Evolutionary conservation across 495 filamentous ascomycete species (phyloP).

Genomic region (Pseudomonodictys pantanalensis): DNA sequence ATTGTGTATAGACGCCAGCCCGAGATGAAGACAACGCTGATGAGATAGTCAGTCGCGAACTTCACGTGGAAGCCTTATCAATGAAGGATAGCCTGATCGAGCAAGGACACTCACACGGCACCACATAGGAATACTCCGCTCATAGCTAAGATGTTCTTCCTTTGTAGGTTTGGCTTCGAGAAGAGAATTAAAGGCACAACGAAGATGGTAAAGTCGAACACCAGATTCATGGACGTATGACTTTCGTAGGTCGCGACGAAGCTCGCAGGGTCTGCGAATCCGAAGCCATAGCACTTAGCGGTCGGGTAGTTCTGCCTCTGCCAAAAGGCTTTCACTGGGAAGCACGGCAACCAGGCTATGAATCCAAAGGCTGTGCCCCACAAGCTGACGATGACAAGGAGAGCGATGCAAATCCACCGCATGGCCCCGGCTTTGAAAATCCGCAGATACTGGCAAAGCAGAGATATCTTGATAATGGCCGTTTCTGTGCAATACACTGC

Average conservation of each 20-base stretch:
- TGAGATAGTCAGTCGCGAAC: not conserved
- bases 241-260: constrained; percentile 7
- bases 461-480: constrained; percentile 27
- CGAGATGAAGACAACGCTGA: constrained; percentile 18
- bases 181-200: constrained; percentile 22
- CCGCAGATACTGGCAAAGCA: constrained; percentile 26
- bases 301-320: not conserved
- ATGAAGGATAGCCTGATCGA: not conserved
- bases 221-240: constrained; percentile 24
- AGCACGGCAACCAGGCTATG: constrained; percentile 20
- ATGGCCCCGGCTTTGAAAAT: constrained; percentile 28
- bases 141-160: constrained; percentile 16
- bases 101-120: constrained; percentile 13
- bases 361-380: constrained; percentile 25
- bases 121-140: constrained; percentile 20
- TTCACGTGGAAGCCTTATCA: not conserved
- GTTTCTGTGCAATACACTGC: constrained; percentile 11
- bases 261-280: not conserved
- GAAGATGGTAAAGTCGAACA: constrained; percentile 20
- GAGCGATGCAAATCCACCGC: constrained; percentile 10
- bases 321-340: constrained; percentile 16
- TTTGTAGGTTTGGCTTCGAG: not conserved
- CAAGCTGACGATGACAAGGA: constrained; percentile 12
- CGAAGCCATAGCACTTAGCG: constrained; percentile 20
- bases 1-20: constrained; percentile 26